A percentile compares a stretch with the other conserved stretches of the same genome.
phyloP scores from a whole-genome alignment of 768 basidiomycete species.

The Tricholoma bakamatsutake region DNA sequence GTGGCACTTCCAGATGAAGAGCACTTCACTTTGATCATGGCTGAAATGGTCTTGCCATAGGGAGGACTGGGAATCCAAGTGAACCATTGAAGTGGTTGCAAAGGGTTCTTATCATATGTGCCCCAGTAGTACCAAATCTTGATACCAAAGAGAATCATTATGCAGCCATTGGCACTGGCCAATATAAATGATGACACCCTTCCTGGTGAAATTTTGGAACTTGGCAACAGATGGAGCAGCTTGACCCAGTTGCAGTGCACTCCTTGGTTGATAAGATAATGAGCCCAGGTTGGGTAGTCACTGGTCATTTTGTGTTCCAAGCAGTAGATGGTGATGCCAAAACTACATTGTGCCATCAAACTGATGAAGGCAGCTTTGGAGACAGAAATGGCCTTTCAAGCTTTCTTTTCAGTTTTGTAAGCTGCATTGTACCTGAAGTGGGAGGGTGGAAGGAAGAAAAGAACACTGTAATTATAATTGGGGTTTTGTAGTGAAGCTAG shows the following conservation, averaged over 20 bases:
- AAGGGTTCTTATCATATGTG: background rate
- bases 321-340: background rate
- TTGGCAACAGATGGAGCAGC: background rate
- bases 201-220: background rate
- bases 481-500: background rate
- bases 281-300: background rate
- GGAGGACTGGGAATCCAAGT: background rate
- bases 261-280: background rate
- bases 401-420: background rate
- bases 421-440: background rate
- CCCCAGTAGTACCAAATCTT: slow-evolving; percentile 1
- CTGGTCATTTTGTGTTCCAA: background rate
- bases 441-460: background rate
- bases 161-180: background rate
- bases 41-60: background rate
- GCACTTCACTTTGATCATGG: background rate
- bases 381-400: background rate
- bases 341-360: background rate
- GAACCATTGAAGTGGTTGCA: background rate
- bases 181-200: background rate
- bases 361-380: background rate
- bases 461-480: background rate
- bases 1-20: background rate
- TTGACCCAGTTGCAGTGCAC: background rate
- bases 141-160: background rate